Evolutionary conservation across 306 rosid genomes (phyloP).

Genomic region (Vigna nakashimae): DNA sequence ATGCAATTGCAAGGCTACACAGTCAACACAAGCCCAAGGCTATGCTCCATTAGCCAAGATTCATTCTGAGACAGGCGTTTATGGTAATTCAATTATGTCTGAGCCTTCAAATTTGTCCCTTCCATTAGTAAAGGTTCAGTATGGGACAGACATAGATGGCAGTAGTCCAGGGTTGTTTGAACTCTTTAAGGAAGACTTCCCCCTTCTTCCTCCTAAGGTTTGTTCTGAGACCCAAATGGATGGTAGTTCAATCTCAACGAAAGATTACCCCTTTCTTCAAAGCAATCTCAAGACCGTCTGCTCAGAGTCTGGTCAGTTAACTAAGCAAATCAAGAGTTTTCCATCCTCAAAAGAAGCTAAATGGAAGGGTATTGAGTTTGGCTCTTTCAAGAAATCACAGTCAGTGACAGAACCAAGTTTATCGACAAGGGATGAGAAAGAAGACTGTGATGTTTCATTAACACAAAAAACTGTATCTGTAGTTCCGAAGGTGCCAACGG

Average conservation of each 20-base stretch:
- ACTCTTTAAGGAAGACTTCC: background rate
- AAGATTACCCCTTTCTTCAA: conserved; percentile 56
- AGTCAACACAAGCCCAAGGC: background rate
- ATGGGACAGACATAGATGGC: background rate
- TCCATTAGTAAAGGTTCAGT: background rate
- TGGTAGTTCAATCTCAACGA: conserved; percentile 32
- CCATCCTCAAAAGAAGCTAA: background rate
- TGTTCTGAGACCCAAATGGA: background rate
- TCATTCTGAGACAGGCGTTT: background rate
- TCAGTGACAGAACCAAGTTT: conserved; percentile 25
- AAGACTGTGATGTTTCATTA: conserved; percentile 39
- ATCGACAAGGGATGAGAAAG: conserved; percentile 34
- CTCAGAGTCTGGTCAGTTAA: conserved; percentile 22
- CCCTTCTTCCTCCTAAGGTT: background rate
- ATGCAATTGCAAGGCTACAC: background rate
- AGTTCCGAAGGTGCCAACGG: conserved; percentile 33
- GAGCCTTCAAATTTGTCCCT: conserved; percentile 42
- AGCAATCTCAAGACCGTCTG: conserved; percentile 25
- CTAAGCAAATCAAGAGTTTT: conserved; percentile 21
- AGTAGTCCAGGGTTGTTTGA: background rate
- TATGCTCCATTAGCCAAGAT: background rate
- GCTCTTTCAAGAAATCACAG: conserved; percentile 28
- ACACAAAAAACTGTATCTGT: conserved; percentile 20
- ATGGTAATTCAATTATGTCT: background rate
- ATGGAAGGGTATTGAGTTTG: conserved; percentile 33